These are phyloP conservation scores for Penicillium frequentans DNA, from an alignment of 2,329 filamentous ascomycete genomes.

Conservation along the genomic window DNA sequence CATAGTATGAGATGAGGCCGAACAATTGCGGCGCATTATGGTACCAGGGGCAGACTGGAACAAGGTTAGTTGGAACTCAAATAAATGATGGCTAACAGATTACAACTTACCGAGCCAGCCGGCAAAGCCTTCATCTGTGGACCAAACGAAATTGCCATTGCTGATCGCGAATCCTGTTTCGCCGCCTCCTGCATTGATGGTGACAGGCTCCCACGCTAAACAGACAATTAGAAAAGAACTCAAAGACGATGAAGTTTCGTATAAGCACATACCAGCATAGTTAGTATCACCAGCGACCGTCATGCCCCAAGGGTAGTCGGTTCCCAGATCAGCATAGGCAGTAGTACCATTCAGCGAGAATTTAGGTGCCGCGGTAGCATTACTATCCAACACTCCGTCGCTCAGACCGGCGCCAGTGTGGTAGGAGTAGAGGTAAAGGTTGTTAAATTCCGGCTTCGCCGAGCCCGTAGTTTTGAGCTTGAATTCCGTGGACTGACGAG, in stretches of 20 bases:
- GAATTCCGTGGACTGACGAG: constrained; percentile 24
- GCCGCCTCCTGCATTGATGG: constrained; percentile 37
- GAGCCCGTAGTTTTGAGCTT: constrained; percentile 35
- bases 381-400: constrained; percentile 36
- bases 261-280: constrained; percentile 35
- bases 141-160: constrained; percentile 27
- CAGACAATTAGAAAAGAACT: neutral
- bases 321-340: constrained; percentile 30
- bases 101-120: constrained; percentile 42
- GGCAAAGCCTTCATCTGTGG: constrained; percentile 31
- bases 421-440: constrained; percentile 39
- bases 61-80: neutral
- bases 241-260: neutral
- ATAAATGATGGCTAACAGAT: neutral
- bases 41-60: constrained; percentile 41
- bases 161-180: constrained; percentile 32
- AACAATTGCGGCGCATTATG: constrained; percentile 43
- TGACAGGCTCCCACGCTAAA: constrained; percentile 38
- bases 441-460: constrained; percentile 28
- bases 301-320: constrained; percentile 34
- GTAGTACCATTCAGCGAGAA: constrained; percentile 36
- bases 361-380: constrained; percentile 21
- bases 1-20: constrained; percentile 30
- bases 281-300: constrained; percentile 26
- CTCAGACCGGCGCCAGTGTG: constrained; percentile 43